These are phyloP conservation scores for Barbarea vulgaris DNA, from an alignment of 345 rosid species.

Conservation along the genomic window DNA sequence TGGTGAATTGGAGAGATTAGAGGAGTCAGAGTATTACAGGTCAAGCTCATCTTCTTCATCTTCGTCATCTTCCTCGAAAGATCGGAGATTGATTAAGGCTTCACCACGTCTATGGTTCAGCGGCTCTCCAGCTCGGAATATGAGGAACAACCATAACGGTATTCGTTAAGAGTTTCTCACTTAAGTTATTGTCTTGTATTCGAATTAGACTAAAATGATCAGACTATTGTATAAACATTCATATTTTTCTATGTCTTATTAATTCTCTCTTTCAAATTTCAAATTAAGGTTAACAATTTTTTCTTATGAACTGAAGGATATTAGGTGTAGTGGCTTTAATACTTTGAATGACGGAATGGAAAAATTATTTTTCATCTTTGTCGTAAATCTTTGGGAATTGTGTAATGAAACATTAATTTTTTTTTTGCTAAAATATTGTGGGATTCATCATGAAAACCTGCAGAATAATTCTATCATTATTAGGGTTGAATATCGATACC, in stretches of 20 bases:
- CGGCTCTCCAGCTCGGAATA: constrained; percentile 44
- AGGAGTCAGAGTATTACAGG: constrained; percentile 15
- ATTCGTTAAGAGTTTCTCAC: constrained; percentile 34
- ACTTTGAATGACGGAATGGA: neutral
- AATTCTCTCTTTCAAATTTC: neutral
- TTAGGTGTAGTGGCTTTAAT: neutral
- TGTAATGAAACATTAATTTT: neutral
- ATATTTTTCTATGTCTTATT: neutral
- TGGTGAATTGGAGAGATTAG: constrained; percentile 26
- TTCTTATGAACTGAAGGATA: neutral
- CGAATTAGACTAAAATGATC: constrained; percentile 1
- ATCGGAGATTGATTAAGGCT: constrained; percentile 25
- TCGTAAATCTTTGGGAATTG: neutral
- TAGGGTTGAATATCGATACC: neutral
- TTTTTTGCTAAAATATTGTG: too few species aligned
- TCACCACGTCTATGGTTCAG: constrained; percentile 28
- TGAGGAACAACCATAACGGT: constrained; percentile 25
- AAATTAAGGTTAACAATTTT: neutral
- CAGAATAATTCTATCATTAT: neutral
- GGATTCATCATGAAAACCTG: neutral
- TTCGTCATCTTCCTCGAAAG: constrained; percentile 39
- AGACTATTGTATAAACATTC: constrained; percentile 4
- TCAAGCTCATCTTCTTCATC: constrained; percentile 52
- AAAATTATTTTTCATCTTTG: neutral
- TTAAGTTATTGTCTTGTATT: neutral